phyloP scores from a whole-genome alignment of 257 asterid species.

The Osmanthus fragrans region DNA sequence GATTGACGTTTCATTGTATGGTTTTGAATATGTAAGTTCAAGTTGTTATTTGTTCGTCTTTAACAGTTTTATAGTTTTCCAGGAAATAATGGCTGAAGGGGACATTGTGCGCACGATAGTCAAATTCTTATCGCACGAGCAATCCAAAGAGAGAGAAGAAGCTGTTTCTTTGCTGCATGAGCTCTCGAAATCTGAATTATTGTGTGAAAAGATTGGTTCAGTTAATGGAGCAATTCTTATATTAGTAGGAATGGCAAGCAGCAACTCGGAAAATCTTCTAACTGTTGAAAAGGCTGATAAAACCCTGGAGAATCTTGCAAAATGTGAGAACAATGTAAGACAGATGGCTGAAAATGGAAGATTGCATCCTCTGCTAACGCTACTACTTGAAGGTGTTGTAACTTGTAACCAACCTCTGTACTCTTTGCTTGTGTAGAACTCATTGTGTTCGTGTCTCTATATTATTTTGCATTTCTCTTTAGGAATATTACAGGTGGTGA shows the following conservation, averaged over 20 bases:
- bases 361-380: slow-evolving; percentile 73
- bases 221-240: slow-evolving; percentile 85
- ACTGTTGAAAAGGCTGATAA: slow-evolving; percentile 80
- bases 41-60: slow-evolving; percentile 17
- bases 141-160: slow-evolving; percentile 86
- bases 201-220: slow-evolving; percentile 84
- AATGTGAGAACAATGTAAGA: slow-evolving; percentile 84
- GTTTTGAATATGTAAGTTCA: slow-evolving; percentile 8
- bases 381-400: slow-evolving; percentile 78
- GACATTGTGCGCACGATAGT: slow-evolving; percentile 85
- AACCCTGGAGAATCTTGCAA: slow-evolving; percentile 77
- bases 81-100: slow-evolving; percentile 94
- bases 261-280: slow-evolving; percentile 72
- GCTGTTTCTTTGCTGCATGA: slow-evolving; percentile 82
- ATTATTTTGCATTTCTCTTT: slow-evolving; percentile 3
- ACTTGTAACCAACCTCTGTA: slow-evolving; percentile 9
- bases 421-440: slow-evolving; percentile 12
- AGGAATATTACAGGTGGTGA: background rate
- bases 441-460: background rate
- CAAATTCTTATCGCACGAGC: slow-evolving; percentile 73
- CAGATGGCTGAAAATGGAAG: slow-evolving; percentile 94
- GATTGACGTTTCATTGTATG: slow-evolving; percentile 31
- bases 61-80: slow-evolving; percentile 30
- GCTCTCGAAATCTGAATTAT: slow-evolving; percentile 73
- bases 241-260: slow-evolving; percentile 90